phyloP scores from a whole-genome alignment of 1,139 yeast genomes.

The Saccharomyces hybrid region DNA sequence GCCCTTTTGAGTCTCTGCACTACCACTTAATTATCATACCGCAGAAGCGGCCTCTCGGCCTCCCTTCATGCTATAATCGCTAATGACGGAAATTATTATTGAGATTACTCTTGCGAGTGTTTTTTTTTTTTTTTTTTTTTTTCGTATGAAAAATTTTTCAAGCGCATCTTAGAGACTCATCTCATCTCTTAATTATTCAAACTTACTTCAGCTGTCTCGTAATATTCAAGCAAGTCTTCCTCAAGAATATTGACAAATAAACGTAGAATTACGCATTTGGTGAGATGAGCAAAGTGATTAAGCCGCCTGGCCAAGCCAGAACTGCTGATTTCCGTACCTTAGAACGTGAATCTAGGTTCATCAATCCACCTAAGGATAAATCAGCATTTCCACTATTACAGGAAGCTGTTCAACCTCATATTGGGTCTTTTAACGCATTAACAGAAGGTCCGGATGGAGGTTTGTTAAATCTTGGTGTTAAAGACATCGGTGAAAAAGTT shows the following conservation, averaged over 20 bases:
- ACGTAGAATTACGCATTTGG: not conserved
- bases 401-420: constrained; percentile 90
- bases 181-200: constrained; percentile 12
- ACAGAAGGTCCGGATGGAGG: constrained; percentile 87
- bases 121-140: not conserved
- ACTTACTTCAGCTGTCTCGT: not conserved
- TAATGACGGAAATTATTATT: constrained; percentile 2
- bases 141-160: constrained; percentile 6
- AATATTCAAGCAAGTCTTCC: not conserved
- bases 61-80: not conserved
- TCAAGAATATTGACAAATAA: not conserved
- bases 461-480: constrained; percentile 71
- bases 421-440: constrained; percentile 92
- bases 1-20: no score
- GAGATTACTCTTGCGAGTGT: not conserved
- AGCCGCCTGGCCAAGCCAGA: constrained; percentile 27
- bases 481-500: constrained; percentile 81
- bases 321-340: constrained; percentile 66
- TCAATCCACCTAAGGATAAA: constrained; percentile 82
- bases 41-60: not conserved
- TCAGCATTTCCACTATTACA: constrained; percentile 73
- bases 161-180: constrained; percentile 15
- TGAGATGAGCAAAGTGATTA: constrained; percentile 27
- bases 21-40: not conserved
- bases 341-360: constrained; percentile 79